A percentile compares a stretch with the other conserved stretches of the same genome.
These are phyloP conservation scores for Plasmodium fragile DNA, from an alignment of 169 alveolate species.

Conservation along the genomic window DNA sequence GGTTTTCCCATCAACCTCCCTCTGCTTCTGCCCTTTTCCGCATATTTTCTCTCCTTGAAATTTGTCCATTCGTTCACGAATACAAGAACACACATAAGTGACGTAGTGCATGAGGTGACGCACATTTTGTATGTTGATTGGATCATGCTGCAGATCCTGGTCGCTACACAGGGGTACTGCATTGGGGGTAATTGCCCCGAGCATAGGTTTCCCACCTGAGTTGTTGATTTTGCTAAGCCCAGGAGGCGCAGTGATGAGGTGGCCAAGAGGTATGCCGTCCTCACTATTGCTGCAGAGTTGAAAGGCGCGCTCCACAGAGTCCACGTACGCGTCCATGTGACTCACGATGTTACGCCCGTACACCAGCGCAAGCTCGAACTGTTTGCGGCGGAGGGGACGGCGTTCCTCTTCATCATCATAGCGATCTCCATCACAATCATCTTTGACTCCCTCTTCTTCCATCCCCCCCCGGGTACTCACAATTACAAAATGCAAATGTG, in stretches of 20 bases:
- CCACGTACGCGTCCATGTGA: neutral
- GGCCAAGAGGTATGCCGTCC: neutral
- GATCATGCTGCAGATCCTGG: neutral
- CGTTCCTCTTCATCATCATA: neutral
- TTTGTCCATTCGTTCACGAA: neutral
- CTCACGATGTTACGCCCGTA: neutral
- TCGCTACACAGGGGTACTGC: neutral
- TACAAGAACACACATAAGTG: conserved; percentile 35
- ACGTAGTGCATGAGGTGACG: conserved; percentile 20
- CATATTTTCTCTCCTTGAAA: neutral
- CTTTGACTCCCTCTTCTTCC: neutral
- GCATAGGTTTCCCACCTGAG: neutral
- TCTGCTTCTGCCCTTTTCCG: neutral
- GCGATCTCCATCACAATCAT: neutral
- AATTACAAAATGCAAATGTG: neutral
- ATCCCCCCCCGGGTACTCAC: neutral
- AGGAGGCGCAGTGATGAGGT: neutral
- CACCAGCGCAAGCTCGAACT: neutral
- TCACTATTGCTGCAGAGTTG: neutral
- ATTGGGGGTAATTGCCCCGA: neutral
- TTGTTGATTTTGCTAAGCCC: neutral
- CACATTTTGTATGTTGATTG: neutral
- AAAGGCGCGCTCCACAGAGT: neutral
- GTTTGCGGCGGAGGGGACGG: neutral
- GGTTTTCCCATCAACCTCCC: neutral